Percentiles rank a stretch among this genome's conserved stretches.
These are phyloP conservation scores for Misopates orontium DNA, from an alignment of 257 asterid genomes.

Conservation along the genomic window DNA sequence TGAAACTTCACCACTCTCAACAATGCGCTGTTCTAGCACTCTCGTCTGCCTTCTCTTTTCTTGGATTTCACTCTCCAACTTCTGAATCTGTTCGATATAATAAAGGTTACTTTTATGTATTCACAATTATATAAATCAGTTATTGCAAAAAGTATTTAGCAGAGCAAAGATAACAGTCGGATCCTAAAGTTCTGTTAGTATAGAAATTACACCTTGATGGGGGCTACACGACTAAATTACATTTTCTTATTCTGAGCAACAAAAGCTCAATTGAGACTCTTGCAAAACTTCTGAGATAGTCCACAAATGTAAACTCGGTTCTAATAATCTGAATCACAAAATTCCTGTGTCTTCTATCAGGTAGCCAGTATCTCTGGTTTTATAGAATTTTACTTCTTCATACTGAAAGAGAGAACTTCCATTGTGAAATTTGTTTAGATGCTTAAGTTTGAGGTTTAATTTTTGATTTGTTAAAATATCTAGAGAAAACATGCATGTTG, in stretches of 20 bases:
- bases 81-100: constrained; percentile 59
- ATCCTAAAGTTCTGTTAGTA: no score
- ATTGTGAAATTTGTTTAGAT: no score
- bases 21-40: constrained; percentile 77
- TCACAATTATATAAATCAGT: constrained; percentile 15
- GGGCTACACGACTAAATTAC: neutral
- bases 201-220: no score
- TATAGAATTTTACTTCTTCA: neutral
- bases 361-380: neutral
- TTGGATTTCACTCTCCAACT: constrained; percentile 80
- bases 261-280: neutral
- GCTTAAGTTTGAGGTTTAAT: no score
- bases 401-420: no score
- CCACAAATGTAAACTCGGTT: neutral
- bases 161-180: no score
- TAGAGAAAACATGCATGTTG: no score
- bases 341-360: neutral
- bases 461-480: no score
- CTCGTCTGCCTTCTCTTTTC: constrained; percentile 84
- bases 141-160: neutral
- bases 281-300: neutral
- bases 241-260: neutral
- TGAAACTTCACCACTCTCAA: constrained; percentile 88
- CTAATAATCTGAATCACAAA: neutral
- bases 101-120: neutral